These are phyloP conservation scores for Podospora fimiseda DNA, from an alignment of 495 filamentous ascomycete genomes.

Conservation along the genomic window DNA sequence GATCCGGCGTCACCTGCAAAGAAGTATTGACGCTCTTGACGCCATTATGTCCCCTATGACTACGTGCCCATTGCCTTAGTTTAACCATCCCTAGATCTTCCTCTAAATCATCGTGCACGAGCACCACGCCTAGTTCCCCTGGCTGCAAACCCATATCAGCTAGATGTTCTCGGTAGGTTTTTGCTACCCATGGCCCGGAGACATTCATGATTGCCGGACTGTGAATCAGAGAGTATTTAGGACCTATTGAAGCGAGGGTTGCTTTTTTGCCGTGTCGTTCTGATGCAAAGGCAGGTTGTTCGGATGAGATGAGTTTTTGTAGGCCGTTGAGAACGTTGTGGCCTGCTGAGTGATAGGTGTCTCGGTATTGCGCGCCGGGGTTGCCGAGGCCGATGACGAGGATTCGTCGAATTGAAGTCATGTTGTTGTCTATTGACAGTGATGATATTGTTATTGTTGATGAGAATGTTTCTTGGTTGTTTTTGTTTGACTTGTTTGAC, in stretches of 20 bases:
- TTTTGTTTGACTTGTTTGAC: neutral
- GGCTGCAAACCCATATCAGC: slow-evolving; percentile 21
- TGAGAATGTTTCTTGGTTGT: neutral
- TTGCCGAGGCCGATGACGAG: slow-evolving; percentile 46
- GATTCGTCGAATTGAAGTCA: slow-evolving; percentile 32
- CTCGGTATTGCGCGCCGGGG: slow-evolving; percentile 45
- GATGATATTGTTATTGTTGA: slow-evolving; percentile 2
- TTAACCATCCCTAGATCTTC: slow-evolving; percentile 57
- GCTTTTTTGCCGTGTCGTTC: slow-evolving; percentile 35
- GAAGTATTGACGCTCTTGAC: slow-evolving; percentile 57
- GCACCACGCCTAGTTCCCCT: slow-evolving; percentile 48
- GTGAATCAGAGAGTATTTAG: slow-evolving; percentile 58
- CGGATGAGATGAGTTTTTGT: slow-evolving; percentile 34
- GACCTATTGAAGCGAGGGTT: slow-evolving; percentile 35
- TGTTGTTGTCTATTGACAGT: too few species aligned
- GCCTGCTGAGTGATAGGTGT: slow-evolving; percentile 76
- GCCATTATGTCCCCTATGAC: slow-evolving; percentile 72
- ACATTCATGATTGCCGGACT: slow-evolving; percentile 73
- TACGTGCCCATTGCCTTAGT: slow-evolving; percentile 48
- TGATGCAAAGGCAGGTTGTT: slow-evolving; percentile 39
- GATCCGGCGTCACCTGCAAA: slow-evolving; percentile 27
- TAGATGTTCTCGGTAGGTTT: slow-evolving; percentile 37
- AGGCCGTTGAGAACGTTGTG: slow-evolving; percentile 61
- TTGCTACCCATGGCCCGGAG: slow-evolving; percentile 51
- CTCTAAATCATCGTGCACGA: slow-evolving; percentile 84